Evolutionary conservation across 768 basidiomycete genomes (phyloP), one percentile per base, ranked within the genome.

Genomic region (Trametes elegans): DNA sequence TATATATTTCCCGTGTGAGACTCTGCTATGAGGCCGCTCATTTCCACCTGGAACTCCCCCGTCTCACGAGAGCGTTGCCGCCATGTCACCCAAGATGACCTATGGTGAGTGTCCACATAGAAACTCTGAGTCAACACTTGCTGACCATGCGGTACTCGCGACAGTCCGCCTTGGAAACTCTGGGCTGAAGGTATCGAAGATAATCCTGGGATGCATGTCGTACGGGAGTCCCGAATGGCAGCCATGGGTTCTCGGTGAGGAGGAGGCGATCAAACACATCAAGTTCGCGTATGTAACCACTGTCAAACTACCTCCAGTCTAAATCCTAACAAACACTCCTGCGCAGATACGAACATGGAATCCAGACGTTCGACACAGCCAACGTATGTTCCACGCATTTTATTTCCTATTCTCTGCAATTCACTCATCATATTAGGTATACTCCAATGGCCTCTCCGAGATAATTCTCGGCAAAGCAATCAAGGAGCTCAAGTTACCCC

Each of bases 401-500:
- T 7, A 40, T 28, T 1, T 19, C 7, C 26, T 24, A 24, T 32
- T 21, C 19, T 32, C 13, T 24, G 28, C 34, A 39, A 39, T 13
- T 19, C 40, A 13, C 26, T 28, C 28, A n/a, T n/a, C n/a, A n/a
- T n/a, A n/a, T 24, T 59, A 76, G 74, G 66, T 73, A 18, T 81
- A 76, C 64, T 69, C 67, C 10, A 65, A 71, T 41, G 74, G 74
- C 11, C 53, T 64, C 7, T 73, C 71, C 7, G 77, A 79, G 58
- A 47, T 64, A 21, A 71, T 79, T 54, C 62, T 77, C 14, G 76
- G 77, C 9, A 73, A 77, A 48, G 74, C 74, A 3, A 70, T 80
- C 61, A 76, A 76, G 58, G 48, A 73, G 61, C 65, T 71, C 42
- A 55, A 73, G n/a, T 62, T 76, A n/a, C 78, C 77, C 7, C 70